Conservation (phyloP, 148 eudicot genomes). For the Beta vulgaris region DNA sequence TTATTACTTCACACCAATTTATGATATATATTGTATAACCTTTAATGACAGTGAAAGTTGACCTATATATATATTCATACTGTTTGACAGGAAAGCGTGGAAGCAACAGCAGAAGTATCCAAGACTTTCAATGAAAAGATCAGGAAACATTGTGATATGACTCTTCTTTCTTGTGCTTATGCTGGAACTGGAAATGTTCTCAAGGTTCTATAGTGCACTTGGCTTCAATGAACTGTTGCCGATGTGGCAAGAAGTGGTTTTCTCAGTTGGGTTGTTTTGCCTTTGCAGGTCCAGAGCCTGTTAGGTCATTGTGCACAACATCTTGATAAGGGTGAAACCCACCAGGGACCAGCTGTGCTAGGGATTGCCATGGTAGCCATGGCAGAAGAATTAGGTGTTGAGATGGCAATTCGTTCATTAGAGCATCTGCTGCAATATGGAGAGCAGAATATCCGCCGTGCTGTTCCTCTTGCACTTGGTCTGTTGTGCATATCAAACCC, state of each 20-base stretch:
- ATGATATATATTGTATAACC: too few relatives aligned
- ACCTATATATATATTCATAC: too few relatives aligned
- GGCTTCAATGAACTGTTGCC: not conserved
- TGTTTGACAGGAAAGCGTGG: slow-evolving; percentile 71
- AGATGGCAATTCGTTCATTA: slow-evolving; percentile 89
- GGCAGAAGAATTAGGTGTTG: slow-evolving; percentile 92
- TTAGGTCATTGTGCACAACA: slow-evolving; percentile 91
- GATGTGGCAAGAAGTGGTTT: not conserved
- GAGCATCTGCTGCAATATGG: slow-evolving; percentile 97
- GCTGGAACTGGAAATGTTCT: slow-evolving; percentile 98
- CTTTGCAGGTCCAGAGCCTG: slow-evolving; percentile 80
- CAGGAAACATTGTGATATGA: slow-evolving; percentile 87
- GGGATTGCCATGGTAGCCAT: slow-evolving; percentile 97
- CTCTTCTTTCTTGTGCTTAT: slow-evolving; percentile 92
- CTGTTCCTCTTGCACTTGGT: slow-evolving; percentile 94
- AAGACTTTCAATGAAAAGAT: slow-evolving; percentile 89
- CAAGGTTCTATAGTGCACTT: slow-evolving; percentile 47
- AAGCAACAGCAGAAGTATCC: slow-evolving; percentile 89
- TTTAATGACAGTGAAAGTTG: too few relatives aligned
- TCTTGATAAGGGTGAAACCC: slow-evolving; percentile 85
- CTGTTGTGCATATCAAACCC: slow-evolving; percentile 93
- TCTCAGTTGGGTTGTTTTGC: slow-evolving; percentile 5
- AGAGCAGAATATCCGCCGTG: slow-evolving; percentile 84
- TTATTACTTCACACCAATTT: not conserved
- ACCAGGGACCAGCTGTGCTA: slow-evolving; percentile 94